Evolutionary conservation across 1,284 basidiomycete species (phyloP).

Genomic region (Pascua guehoae): DNA sequence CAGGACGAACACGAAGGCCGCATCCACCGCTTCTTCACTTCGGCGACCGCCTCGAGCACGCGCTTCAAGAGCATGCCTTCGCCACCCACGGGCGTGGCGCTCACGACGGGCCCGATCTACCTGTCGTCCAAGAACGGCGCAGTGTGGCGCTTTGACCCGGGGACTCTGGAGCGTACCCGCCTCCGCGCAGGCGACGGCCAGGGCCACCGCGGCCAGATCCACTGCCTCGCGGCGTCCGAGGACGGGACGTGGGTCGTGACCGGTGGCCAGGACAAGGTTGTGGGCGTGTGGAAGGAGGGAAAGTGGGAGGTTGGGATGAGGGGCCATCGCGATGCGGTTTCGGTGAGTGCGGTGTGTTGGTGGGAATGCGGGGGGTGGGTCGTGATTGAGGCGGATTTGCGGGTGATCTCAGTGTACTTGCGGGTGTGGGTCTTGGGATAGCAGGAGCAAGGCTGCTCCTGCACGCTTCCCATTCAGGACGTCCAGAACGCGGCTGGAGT

Average conservation of each 20-base stretch:
- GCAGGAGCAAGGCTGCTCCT: too few relatives aligned
- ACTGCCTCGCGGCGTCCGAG: constrained; percentile 74
- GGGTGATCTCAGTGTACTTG: too few relatives aligned
- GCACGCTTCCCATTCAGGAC: too few relatives aligned
- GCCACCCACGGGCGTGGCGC: constrained; percentile 12
- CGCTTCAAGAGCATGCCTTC: constrained; percentile 12
- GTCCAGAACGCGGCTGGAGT: too few relatives aligned
- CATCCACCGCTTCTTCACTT: constrained; percentile 53
- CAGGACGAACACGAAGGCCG: constrained; percentile 47
- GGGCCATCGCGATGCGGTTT: constrained; percentile 81
- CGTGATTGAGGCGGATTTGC: too few relatives aligned
- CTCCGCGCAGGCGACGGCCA: constrained; percentile 48
- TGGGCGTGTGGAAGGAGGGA: constrained; percentile 72
- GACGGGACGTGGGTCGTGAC: constrained; percentile 83
- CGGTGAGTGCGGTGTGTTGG: constrained; percentile 59
- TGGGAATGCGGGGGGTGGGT: too few relatives aligned
- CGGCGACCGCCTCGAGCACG: background rate
- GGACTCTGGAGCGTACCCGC: constrained; percentile 24
- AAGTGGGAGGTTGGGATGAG: constrained; percentile 73
- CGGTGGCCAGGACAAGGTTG: constrained; percentile 74
- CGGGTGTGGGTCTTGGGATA: too few relatives aligned
- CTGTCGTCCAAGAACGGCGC: constrained; percentile 80
- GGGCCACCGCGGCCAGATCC: constrained; percentile 84
- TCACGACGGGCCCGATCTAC: constrained; percentile 10
- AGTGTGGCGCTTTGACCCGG: constrained; percentile 65